Conservation (phyloP, 345 rosid genomes). For the Eucalyptus sp. region DNA sequence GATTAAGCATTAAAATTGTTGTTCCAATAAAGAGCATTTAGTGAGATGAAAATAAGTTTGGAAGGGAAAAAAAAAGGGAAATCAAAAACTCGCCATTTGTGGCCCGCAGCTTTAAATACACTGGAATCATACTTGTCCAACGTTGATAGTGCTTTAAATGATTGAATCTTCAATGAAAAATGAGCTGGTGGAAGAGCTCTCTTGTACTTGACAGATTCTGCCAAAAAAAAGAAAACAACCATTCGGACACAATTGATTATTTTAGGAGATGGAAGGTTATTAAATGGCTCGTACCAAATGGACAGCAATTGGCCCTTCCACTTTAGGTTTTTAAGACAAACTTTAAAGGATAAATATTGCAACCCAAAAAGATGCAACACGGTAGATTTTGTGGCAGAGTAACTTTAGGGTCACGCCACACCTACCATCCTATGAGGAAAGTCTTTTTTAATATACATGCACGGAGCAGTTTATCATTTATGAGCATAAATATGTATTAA, state of each 20-base stretch:
- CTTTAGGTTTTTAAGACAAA: no score
- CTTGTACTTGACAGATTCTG: background rate
- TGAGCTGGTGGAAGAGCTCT: background rate
- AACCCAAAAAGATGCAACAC: background rate
- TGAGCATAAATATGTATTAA: no score
- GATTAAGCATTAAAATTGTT: background rate
- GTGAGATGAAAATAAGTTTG: background rate
- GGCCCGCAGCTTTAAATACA: background rate
- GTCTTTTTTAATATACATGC: background rate
- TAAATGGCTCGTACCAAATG: no score
- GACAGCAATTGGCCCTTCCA: background rate
- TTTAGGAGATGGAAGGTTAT: no score
- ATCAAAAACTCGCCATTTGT: background rate
- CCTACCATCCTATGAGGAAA: background rate
- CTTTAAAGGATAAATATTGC: no score
- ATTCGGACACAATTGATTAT: no score
- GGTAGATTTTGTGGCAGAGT: background rate
- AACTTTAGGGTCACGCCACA: background rate
- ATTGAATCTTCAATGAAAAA: background rate
- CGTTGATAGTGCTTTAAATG: background rate
- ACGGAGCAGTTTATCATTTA: background rate
- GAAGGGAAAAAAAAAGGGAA: no score
- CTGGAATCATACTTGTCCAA: background rate
- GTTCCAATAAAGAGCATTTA: no score
- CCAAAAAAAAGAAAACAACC: background rate